Conservation (phyloP, 2,329 filamentous ascomycete species). For the Pyrenophora seminiperda region DNA sequence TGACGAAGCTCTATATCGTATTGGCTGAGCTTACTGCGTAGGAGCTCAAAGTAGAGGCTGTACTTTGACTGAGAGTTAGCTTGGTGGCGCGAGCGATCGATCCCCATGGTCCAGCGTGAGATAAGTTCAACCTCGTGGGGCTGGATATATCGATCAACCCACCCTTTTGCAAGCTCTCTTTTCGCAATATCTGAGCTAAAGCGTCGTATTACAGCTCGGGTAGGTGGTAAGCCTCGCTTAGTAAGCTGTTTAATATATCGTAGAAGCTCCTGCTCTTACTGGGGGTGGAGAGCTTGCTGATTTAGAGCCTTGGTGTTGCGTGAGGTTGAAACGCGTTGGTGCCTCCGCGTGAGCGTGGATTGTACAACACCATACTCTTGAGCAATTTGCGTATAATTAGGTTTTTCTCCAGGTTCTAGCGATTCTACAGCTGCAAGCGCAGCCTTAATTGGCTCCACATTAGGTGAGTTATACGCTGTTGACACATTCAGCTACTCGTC, state of each 20-base stretch:
- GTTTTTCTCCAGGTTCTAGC: slow-evolving; percentile 3
- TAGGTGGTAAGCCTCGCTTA: slow-evolving; percentile 23
- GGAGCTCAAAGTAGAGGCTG: slow-evolving; percentile 13
- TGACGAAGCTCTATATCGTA: background rate
- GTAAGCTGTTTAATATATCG: slow-evolving; percentile 24
- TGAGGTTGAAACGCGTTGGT: background rate
- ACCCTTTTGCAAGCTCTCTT: slow-evolving; percentile 19
- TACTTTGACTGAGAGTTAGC: slow-evolving; percentile 11
- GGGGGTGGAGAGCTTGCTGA: slow-evolving; percentile 1
- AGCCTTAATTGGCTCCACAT: slow-evolving; percentile 3
- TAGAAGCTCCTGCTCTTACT: slow-evolving; percentile 19
- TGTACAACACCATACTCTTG: slow-evolving; percentile 51
- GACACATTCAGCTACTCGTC: too few species aligned
- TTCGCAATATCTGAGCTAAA: slow-evolving; percentile 5
- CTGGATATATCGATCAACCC: slow-evolving; percentile 12
- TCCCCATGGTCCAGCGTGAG: slow-evolving; percentile 15
- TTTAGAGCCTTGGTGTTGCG: background rate
- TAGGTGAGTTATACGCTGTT: background rate
- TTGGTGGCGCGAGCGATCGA: slow-evolving; percentile 18
- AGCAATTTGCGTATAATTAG: slow-evolving; percentile 1
- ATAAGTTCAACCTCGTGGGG: slow-evolving; percentile 10
- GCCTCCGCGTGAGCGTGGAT: slow-evolving; percentile 27
- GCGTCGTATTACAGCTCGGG: slow-evolving; percentile 16
- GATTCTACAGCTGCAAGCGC: slow-evolving; percentile 6
- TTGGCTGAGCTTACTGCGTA: slow-evolving; percentile 7